Evolutionary conservation across 805 yeast species (phyloP), one percentile per base, ranked within the genome.

Genomic region (Sugiyamaella americana): DNA sequence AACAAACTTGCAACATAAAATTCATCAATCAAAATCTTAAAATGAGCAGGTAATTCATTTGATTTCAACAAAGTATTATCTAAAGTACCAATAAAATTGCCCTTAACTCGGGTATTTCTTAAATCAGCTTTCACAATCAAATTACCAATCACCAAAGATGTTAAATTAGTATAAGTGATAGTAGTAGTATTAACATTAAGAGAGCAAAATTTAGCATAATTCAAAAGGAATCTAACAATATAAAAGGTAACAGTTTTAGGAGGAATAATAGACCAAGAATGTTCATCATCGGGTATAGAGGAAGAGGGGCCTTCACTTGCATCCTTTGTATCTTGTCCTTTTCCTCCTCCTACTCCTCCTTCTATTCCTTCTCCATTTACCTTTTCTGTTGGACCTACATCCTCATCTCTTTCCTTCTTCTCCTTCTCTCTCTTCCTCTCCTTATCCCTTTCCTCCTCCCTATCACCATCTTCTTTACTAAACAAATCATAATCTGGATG

Each of bases 81-180:
- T 16, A 65, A 56, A 3, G 69, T 65, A 3, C 69, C 70, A 11
- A 60, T 58, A 49, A 65, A 65, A 22, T 56, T 59, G 22, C 53
- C 46, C 37, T 53, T 51, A 10, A 46, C 19, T 8, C 56, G 52
- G 20, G 13, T 19, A 44, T 58, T 55, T 36, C 68, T 58, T 46
- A 62, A 47, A 38, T 65, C 69, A 4, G 64, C 43, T 13, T 56
- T 52, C 40, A 61, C 41, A n/a, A 47, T 42, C 17, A 59, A 46
- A 5, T 55, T 50, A 6, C 67, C 66, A 36, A 63, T 43, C 8
- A 63, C 57, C 5, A 60, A 37, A 13, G 64, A 51, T 41, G 44
- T 51, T 34, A 64, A 45, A 21, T 51, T 63, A 8, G 51, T 52
- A 38, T 52, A 47, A 4, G 59, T 58, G 19, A 63, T 16, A 2